Conservation (phyloP, 805 yeast genomes). For the Cyberlindnera suaveolens region DNA sequence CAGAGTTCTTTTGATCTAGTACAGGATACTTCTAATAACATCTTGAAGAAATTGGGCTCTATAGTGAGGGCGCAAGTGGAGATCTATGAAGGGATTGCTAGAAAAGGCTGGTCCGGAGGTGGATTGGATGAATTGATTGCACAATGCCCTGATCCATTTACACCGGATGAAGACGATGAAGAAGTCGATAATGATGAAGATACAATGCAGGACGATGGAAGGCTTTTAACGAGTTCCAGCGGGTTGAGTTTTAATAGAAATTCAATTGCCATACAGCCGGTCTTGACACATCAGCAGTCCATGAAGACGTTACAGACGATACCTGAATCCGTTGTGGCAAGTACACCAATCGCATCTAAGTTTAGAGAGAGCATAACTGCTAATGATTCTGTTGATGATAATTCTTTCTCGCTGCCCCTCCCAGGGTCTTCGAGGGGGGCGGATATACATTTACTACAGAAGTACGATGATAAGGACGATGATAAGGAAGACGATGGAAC, state of each 20-base stretch:
- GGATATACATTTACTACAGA: conserved; percentile 5
- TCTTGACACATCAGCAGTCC: conserved; percentile 15
- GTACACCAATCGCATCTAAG: conserved; percentile 16
- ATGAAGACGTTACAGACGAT: conserved; percentile 6
- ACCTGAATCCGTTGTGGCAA: conserved; percentile 2
- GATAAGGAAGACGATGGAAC: conserved; percentile 6
- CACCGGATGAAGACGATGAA: conserved; percentile 14
- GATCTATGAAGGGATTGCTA: conserved; percentile 71
- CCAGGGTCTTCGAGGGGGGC: conserved; percentile 22
- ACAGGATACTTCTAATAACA: conserved; percentile 50
- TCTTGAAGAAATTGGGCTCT: conserved; percentile 52
- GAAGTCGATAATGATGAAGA: conserved; percentile 6
- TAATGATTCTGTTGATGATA: conserved; percentile 29
- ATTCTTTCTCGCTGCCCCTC: conserved; percentile 46
- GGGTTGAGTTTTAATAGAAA: conserved; percentile 12
- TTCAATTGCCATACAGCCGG: conserved; percentile 7
- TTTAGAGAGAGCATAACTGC: conserved; percentile 1
- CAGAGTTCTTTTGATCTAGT: conserved; percentile 56
- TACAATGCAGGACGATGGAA: conserved; percentile 3
- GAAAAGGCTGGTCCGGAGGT: conserved; percentile 84
- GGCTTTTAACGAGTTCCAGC: conserved; percentile 1
- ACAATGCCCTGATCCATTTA: conserved; percentile 62
- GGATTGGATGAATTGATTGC: conserved; percentile 68
- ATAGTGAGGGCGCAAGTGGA: conserved; percentile 76
- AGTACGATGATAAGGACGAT: conserved; percentile 11